These are phyloP conservation scores for Paecilomyces variotii DNA, from an alignment of 2,329 filamentous ascomycete genomes.

Conservation along the genomic window DNA sequence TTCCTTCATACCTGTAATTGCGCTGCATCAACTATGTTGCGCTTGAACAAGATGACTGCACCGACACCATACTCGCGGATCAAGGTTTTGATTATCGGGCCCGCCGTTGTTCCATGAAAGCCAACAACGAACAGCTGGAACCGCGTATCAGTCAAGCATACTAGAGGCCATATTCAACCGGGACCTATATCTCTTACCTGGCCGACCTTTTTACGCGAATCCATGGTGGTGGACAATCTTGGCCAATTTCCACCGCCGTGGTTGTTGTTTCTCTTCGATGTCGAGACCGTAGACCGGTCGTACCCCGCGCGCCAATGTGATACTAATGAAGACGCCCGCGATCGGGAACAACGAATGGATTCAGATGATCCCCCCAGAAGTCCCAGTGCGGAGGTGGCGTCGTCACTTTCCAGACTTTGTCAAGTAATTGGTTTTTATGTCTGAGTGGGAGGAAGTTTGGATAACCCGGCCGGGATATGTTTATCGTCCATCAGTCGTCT, in stretches of 20 bases:
- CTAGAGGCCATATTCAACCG: neutral
- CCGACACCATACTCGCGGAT: conserved; percentile 36
- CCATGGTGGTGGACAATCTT: neutral
- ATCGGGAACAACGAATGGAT: neutral
- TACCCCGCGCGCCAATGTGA: neutral
- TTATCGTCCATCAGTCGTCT: neutral
- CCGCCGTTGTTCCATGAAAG: conserved; percentile 32
- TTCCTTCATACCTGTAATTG: conserved; percentile 26
- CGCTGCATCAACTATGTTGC: conserved; percentile 30
- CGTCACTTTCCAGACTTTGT: neutral
- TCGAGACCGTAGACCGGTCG: neutral
- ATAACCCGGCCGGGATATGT: neutral
- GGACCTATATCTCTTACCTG: conserved; percentile 18
- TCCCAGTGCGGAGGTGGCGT: neutral
- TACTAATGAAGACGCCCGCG: neutral
- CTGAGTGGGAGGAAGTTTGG: neutral
- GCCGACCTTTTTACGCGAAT: conserved; percentile 23
- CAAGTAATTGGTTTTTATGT: neutral
- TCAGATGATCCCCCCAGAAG: neutral
- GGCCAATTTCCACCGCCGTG: neutral
- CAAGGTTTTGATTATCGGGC: conserved; percentile 34
- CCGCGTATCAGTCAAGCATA: neutral
- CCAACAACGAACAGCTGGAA: conserved; percentile 38
- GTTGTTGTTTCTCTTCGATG: neutral
- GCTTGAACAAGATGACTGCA: conserved; percentile 34